Percentiles rank a stretch among this genome's conserved stretches.
Evolutionary conservation across 306 rosid genomes (phyloP).

Genomic region (Lablab purpureus): DNA sequence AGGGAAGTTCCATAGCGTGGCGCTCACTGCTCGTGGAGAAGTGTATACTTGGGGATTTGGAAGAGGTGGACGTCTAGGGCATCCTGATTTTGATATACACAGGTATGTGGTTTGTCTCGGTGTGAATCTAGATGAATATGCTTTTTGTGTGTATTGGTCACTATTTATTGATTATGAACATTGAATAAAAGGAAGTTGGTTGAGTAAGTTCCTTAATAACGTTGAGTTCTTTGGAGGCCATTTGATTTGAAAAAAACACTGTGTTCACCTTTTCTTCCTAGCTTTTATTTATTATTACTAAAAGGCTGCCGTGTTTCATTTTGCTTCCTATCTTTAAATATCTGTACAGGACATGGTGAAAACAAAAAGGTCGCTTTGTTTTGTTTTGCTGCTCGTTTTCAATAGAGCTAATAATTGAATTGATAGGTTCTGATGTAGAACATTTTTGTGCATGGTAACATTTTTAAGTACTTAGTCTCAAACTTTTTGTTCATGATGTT

Average conservation of each 20-base stretch:
- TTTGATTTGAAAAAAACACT: not conserved
- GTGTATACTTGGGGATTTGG: constrained; percentile 99
- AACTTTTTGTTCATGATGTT: not conserved
- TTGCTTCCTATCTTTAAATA: not conserved
- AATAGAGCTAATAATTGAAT: not conserved
- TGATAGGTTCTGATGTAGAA: not conserved
- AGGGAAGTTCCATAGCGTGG: constrained; percentile 92
- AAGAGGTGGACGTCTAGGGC: constrained; percentile 97
- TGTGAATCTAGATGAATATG: not conserved
- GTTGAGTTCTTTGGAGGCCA: not conserved
- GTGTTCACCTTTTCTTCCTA: no score
- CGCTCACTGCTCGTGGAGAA: constrained; percentile 81
- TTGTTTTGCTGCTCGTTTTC: not conserved
- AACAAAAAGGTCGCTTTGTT: not conserved
- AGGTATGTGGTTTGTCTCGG: constrained; percentile 59
- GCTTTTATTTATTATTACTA: not conserved
- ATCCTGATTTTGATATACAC: constrained; percentile 97
- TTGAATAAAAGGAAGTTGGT: constrained; percentile 22
- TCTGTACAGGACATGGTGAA: not conserved
- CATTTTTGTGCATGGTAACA: constrained; percentile 8
- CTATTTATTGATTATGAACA: constrained; percentile 13
- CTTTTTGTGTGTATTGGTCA: constrained; percentile 26
- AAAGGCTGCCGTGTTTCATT: not conserved
- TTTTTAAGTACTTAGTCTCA: not conserved
- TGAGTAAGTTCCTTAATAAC: constrained; percentile 11